These are phyloP conservation scores for Magnusiomyces sp. DNA, from an alignment of 1,139 yeast species.

Conservation along the genomic window DNA sequence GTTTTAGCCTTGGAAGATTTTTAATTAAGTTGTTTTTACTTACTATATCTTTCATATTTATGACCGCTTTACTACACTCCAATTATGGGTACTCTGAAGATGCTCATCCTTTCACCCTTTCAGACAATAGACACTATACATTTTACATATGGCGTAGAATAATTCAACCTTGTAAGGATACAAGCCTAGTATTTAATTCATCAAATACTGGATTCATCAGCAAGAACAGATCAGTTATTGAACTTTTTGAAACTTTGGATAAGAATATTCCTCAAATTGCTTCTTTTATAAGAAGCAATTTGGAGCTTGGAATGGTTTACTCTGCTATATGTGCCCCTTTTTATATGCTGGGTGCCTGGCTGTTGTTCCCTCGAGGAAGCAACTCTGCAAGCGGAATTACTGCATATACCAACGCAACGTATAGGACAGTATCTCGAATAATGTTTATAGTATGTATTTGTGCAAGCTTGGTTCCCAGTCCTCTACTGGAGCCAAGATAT, in stretches of 20 bases:
- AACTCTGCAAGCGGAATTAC: not conserved
- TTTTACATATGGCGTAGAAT: constrained; percentile 72
- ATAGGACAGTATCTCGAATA: not conserved
- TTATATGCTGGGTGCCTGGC: constrained; percentile 6
- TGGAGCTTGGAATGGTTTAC: not conserved
- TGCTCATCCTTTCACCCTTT: constrained; percentile 81
- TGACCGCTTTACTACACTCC: constrained; percentile 43
- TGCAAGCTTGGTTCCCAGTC: constrained; percentile 73
- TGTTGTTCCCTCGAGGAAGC: constrained; percentile 6
- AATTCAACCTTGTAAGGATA: constrained; percentile 20
- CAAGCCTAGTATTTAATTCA: constrained; percentile 5
- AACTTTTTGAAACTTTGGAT: not conserved
- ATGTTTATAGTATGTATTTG: constrained; percentile 35
- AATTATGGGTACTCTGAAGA: constrained; percentile 27
- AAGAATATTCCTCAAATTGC: not conserved
- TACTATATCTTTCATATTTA: constrained; percentile 33
- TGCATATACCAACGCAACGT: not conserved
- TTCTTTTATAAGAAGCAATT: not conserved
- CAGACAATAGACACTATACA: constrained; percentile 91
- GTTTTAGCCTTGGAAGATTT: not conserved
- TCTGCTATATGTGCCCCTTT: constrained; percentile 5
- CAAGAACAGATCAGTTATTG: not conserved
- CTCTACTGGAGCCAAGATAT: constrained; percentile 88
- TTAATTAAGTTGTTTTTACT: constrained; percentile 18
- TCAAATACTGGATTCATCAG: not conserved